Evolutionary conservation across 2,329 filamentous ascomycete genomes (phyloP).

Genomic region (Cryphonectria japonica): DNA sequence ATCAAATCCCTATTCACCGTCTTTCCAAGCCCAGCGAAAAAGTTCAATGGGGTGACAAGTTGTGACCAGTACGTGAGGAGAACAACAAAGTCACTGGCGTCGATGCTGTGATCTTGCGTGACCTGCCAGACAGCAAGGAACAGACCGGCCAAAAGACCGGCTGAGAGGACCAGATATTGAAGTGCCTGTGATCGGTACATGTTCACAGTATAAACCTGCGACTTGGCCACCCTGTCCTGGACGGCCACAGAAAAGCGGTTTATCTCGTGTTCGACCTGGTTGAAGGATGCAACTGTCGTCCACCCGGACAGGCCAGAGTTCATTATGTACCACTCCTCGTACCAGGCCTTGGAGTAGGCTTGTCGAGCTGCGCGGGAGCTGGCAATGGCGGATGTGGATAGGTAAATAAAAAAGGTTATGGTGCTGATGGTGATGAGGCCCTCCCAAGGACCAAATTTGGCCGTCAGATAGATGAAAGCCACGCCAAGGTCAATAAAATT

Average conservation of each 20-base stretch:
- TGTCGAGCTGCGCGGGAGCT: slow-evolving; percentile 54
- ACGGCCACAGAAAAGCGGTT: slow-evolving; percentile 57
- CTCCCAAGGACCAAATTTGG: slow-evolving; percentile 63
- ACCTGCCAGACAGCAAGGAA: slow-evolving; percentile 69
- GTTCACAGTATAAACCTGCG: slow-evolving; percentile 46
- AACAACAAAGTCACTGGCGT: slow-evolving; percentile 70
- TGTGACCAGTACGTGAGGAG: slow-evolving; percentile 76
- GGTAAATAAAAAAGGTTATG: slow-evolving; percentile 58
- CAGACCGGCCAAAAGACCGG: slow-evolving; percentile 67
- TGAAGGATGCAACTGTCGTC: slow-evolving; percentile 64
- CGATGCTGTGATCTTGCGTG: slow-evolving; percentile 49
- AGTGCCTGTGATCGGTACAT: slow-evolving; percentile 58
- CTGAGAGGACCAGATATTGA: slow-evolving; percentile 67
- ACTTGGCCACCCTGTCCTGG: slow-evolving; percentile 42
- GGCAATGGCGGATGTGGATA: slow-evolving; percentile 56
- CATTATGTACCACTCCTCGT: slow-evolving; percentile 59
- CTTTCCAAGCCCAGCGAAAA: slow-evolving; percentile 64
- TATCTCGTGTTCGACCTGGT: slow-evolving; percentile 61
- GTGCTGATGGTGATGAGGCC: slow-evolving; percentile 65
- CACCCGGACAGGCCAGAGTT: slow-evolving; percentile 61
- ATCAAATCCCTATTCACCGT: slow-evolving; percentile 60
- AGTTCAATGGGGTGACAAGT: slow-evolving; percentile 70
- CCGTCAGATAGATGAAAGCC: slow-evolving; percentile 62
- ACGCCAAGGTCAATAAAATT: slow-evolving; percentile 64
- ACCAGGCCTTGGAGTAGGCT: slow-evolving; percentile 56